Base-by-base conservation (phyloP, 257 asterid genomes). In the Nicotiana undulata region DNA sequence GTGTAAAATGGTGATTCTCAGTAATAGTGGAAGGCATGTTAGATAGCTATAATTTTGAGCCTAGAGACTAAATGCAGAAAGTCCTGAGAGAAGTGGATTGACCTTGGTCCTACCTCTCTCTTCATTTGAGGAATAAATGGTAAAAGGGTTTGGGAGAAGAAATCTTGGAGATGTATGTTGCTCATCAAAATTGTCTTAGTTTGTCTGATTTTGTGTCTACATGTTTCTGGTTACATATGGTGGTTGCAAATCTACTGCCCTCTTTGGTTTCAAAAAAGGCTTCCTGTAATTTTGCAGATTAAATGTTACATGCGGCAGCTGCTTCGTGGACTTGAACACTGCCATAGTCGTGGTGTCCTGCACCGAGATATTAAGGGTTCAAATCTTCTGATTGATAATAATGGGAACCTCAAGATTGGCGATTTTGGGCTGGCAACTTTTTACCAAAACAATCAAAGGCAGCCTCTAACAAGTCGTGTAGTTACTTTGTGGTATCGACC, bases 401-500 rank as follows among this genome's bases (percentile, higher is more conserved):
- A 81, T 76, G 99, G 99, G 32, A 92, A 86, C 84, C 91, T 95
- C 76, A 95, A 95, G 86, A 92, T 95, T 70, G 99, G 94, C 11
- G 99, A 95, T 89, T 93, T 95, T 85, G 98, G 99, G 85, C 88
- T 95, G 82, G 95, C 99, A 26, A 95, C 97, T 22, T 88, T 95
- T 85, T 93, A 84, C 83, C 88, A 90, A 24, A 79, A 91, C 81
- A 89, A 89, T 81, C 93, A 89, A 74, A 89, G 75, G 87, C 97
- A 89, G 80, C 95, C 95, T 67, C 83, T 95, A 77, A 95, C 99
- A 79, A 93, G 98, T 60, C 98, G 99, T 53, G 99, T 95, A 77
- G 98, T 93, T 74, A 95, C 99, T 77, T 86, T 95, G 86, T 95
- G 98, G 99, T 95, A 91, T 85, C 94, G 99, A 28, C 97, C 99